Conservation (phyloP, 2,329 filamentous ascomycete species). For the Acarospora socialis region DNA sequence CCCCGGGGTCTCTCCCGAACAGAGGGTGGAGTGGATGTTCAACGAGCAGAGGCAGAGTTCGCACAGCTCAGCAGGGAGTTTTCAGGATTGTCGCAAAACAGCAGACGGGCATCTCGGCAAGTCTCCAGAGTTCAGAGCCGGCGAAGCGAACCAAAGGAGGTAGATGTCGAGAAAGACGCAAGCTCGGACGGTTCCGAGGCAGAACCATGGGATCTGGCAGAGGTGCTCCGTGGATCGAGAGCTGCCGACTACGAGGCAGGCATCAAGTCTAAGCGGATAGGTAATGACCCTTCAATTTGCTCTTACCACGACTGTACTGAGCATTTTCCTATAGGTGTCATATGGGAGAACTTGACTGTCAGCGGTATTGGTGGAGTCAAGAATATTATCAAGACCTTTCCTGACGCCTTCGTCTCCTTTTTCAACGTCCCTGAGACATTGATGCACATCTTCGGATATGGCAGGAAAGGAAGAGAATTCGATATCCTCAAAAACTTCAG, state of each 20-base stretch:
- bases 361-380: slow-evolving; percentile 51
- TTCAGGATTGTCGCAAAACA: background rate
- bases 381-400: slow-evolving; percentile 62
- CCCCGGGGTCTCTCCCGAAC: background rate
- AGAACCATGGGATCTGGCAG: background rate
- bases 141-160: background rate
- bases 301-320: no score
- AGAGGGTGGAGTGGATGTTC: background rate
- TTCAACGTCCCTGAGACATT: slow-evolving; percentile 59
- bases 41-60: background rate
- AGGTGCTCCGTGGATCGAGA: no score
- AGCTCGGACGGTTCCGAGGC: background rate
- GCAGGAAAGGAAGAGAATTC: slow-evolving; percentile 54
- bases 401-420: slow-evolving; percentile 60
- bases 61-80: background rate
- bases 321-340: no score
- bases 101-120: background rate
- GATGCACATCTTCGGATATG: slow-evolving; percentile 47
- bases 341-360: slow-evolving; percentile 51
- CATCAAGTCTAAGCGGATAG: no score
- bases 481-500: slow-evolving; percentile 59
- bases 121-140: background rate
- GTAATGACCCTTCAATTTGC: no score
- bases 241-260: no score
- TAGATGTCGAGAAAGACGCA: background rate